A percentile compares a stretch with the other conserved stretches of the same genome.
Conservation (phyloP, 2,329 filamentous ascomycete species). For the Huntiella bhutanensis region DNA sequence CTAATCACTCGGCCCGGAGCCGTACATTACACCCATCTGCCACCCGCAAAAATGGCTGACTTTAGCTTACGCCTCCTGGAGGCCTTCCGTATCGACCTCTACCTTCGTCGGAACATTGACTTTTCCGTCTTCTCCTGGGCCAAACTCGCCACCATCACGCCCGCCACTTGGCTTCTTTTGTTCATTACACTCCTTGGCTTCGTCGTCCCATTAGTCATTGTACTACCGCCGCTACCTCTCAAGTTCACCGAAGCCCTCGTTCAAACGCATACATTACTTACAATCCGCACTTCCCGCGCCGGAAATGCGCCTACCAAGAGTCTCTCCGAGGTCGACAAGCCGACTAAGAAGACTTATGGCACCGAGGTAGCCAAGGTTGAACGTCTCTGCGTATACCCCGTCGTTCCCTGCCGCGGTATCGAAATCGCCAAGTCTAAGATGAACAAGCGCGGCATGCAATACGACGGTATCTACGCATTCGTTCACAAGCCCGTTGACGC, state of each 20-base stretch:
- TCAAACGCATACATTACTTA: slow-evolving; percentile 32
- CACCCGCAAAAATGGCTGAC: not conserved
- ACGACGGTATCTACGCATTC: slow-evolving; percentile 70
- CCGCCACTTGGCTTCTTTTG: slow-evolving; percentile 22
- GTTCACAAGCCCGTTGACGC: slow-evolving; percentile 36
- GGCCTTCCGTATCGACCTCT: slow-evolving; percentile 9
- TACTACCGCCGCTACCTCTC: slow-evolving; percentile 35
- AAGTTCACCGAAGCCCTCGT: slow-evolving; percentile 33
- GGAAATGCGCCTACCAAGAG: slow-evolving; percentile 5
- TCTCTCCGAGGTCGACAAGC: not conserved
- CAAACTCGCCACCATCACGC: slow-evolving; percentile 16
- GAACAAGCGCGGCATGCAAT: slow-evolving; percentile 50
- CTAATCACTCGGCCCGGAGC: not conserved
- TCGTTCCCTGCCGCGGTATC: slow-evolving; percentile 66
- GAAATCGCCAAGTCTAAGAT: slow-evolving; percentile 49
- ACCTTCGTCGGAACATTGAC: slow-evolving; percentile 5
- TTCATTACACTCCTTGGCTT: slow-evolving; percentile 29
- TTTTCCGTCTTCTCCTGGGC: slow-evolving; percentile 9
- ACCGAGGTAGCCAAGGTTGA: slow-evolving; percentile 29
- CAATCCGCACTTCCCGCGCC: slow-evolving; percentile 9
- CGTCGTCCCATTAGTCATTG: slow-evolving; percentile 31
- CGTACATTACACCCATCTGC: not conserved
- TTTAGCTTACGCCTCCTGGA: slow-evolving; percentile 1
- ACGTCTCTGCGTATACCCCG: slow-evolving; percentile 53
- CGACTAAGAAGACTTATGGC: not conserved